Evolutionary conservation across 2,329 filamentous ascomycete genomes (phyloP).

Genomic region (Juglanconis sp.): DNA sequence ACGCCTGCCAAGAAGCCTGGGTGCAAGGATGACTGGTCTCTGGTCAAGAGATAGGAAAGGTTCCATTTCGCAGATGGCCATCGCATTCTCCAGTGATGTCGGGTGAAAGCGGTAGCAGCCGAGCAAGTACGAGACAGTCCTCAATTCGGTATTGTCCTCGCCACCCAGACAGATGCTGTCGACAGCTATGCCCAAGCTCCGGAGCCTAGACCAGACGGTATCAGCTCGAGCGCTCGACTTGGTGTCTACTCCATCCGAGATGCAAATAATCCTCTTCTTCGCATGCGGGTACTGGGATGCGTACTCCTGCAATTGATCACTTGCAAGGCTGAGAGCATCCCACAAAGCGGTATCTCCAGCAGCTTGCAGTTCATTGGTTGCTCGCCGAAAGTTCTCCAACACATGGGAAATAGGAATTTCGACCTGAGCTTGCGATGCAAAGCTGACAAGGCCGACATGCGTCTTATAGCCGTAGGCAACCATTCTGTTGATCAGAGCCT

Average conservation of each 20-base stretch:
- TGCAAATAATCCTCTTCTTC: constrained; percentile 4
- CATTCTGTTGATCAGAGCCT: constrained; percentile 8
- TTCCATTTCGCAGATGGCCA: constrained; percentile 10
- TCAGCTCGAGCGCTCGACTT: background rate
- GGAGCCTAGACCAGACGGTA: background rate
- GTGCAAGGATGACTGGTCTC: background rate
- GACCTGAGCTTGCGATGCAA: background rate
- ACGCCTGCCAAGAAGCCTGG: background rate
- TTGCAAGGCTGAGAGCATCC: background rate
- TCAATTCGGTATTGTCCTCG: background rate
- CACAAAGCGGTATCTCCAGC: constrained; percentile 5
- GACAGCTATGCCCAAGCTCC: background rate
- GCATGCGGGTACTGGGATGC: background rate
- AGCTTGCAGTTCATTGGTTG: background rate
- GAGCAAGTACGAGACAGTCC: constrained; percentile 1
- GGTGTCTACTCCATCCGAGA: constrained; percentile 4
- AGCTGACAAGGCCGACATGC: constrained; percentile 3
- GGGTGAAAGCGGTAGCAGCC: constrained; percentile 4
- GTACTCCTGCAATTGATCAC: constrained; percentile 6
- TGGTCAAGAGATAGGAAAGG: constrained; percentile 6
- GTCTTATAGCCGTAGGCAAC: constrained; percentile 7
- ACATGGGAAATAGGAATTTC: constrained; percentile 4
- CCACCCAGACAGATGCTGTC: constrained; percentile 1
- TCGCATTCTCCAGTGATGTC: background rate
- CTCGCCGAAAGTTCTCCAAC: constrained; percentile 7